Evolutionary conservation across 768 basidiomycete species (phyloP).

Genomic region (Tylopilus sp.): DNA sequence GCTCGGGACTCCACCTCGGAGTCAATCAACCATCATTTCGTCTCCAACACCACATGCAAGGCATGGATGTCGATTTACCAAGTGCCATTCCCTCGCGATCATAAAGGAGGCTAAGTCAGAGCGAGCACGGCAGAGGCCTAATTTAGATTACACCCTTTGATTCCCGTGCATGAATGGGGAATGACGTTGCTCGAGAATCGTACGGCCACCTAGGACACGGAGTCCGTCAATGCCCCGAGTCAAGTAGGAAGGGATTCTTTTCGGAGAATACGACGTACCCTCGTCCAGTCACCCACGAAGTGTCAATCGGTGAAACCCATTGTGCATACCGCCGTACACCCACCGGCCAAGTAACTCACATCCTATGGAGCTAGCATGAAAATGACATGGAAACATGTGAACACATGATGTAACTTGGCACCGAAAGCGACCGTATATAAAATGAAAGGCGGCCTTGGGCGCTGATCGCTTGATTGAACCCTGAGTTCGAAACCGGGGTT

Average conservation of each 20-base stretch:
- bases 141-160: not conserved
- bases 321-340: not conserved
- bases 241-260: not conserved
- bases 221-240: not conserved
- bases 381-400: not conserved
- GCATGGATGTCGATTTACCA: not conserved
- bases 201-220: not conserved
- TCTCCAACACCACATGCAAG: not conserved
- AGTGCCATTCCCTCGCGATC: conserved; percentile 6
- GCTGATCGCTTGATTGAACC: not conserved
- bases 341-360: not conserved
- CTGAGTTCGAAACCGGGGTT: not conserved
- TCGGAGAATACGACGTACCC: not conserved
- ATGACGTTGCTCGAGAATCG: not conserved
- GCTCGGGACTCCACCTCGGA: not conserved
- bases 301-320: not conserved
- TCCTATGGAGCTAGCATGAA: conserved; percentile 2
- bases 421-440: too few species aligned
- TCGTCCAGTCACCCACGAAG: not conserved
- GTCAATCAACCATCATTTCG: not conserved
- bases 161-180: conserved; percentile 2
- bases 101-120: conserved; percentile 12
- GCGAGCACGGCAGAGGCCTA: not conserved
- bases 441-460: not conserved
- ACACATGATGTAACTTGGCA: not conserved